phyloP scores from a whole-genome alignment of 192 early-diverging fungal species.

The Coemansia sp. region DNA sequence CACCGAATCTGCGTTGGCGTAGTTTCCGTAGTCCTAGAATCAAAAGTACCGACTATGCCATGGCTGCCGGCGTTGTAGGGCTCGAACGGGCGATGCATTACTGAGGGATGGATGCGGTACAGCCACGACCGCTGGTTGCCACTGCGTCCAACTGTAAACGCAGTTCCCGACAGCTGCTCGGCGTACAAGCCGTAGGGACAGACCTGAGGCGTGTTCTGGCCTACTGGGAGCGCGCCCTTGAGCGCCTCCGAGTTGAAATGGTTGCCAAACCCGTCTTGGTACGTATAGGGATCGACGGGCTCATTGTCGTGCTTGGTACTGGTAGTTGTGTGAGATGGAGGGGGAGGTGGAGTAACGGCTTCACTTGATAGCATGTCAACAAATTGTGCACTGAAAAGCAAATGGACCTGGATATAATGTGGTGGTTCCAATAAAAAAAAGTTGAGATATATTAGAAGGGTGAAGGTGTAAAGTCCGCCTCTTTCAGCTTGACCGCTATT shows the following conservation, averaged over 20 bases:
- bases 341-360: constrained; percentile 3
- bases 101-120: constrained; percentile 94
- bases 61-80: constrained; percentile 22
- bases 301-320: neutral
- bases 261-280: constrained; percentile 89
- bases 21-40: constrained; percentile 58
- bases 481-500: neutral
- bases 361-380: constrained; percentile 15
- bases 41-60: constrained; percentile 67
- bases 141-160: constrained; percentile 81
- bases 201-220: constrained; percentile 91
- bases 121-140: constrained; percentile 91
- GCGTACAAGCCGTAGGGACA: constrained; percentile 91
- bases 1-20: constrained; percentile 90
- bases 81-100: constrained; percentile 77
- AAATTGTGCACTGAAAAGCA: neutral
- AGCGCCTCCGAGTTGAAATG: constrained; percentile 86
- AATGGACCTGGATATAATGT: neutral
- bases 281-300: constrained; percentile 51
- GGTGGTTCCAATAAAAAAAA: neutral
- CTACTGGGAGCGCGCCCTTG: constrained; percentile 79
- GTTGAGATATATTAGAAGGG: neutral
- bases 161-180: constrained; percentile 93
- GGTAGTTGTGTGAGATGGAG: neutral
- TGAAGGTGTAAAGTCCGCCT: neutral